Base-by-base conservation (phyloP, 2,329 filamentous ascomycete genomes). In the Alternaria burnsii region DNA sequence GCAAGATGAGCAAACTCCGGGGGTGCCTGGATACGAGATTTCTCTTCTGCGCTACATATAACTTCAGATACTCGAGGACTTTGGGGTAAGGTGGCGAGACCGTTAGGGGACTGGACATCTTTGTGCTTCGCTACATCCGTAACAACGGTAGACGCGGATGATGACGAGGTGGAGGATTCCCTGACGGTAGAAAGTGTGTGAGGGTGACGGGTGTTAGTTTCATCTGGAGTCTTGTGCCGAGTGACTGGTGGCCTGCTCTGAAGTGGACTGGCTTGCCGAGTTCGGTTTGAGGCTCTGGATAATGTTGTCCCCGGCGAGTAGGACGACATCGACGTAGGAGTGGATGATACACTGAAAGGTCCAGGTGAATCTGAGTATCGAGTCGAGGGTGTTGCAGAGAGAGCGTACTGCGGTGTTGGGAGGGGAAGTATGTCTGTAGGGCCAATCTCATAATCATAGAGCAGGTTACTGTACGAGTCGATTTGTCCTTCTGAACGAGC, bases 291-390 rank as follows among this genome's bases (percentile, higher is more conserved):
- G 26, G 58, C 62, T 58, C 74, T 78, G 76, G 83, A 67, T 73
- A 82, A 62, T 75, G 87, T 78, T 5, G 89, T 76, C 3, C 87
- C 85, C 4, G 91, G 89, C 16, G 90, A 93, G 69, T 90, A 89
- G 1, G 91, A 93, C 8, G 89, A 90, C 64, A 91, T 88, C 10
- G 91, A 93, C 5, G 90, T 93, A 7, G 91, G 91, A 3, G 91
- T 93, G 1, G 91, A 93, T 60, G 91, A 90, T 63, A 91, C 85
- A 72, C 91, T 93, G 77, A 92, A 93, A 5, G 87, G 81, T 2
- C 89, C 87, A 11, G 89, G 87, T 1, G 91, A 93, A 57, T 88
- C 91, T 2, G 90, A 92, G 70, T 91, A 93, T 62, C 89, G 84
- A 2, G 91, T 93, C 4, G 91, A 93, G 38, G 91, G 90, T 59